Evolutionary conservation across 1,284 basidiomycete species (phyloP), one percentile per base, ranked within the genome.

Genomic region (Leccinum fallax): DNA sequence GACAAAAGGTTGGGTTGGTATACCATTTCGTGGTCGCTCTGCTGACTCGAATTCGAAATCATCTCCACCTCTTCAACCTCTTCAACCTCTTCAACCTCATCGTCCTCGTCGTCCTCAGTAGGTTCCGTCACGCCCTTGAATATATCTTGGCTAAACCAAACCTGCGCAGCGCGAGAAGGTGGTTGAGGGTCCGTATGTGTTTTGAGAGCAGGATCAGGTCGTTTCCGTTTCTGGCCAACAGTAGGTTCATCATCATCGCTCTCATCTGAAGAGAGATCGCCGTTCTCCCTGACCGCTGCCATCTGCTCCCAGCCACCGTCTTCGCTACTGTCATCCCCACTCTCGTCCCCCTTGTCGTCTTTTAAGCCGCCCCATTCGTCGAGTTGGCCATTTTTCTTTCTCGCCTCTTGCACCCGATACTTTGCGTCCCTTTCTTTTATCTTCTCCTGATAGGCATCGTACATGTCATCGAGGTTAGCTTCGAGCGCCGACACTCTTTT

Each of bases 121-220:
- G 83, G 72, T n/a, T 79, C 80, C 10, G 80, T 80, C 8, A 86
- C 69, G 55, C 83, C 82, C 30, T 86, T 86, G 81, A 99, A 99
- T 55, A 98, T 78, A 57, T 92, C 90, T 76, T 98, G 97, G 71
- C 94, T 92, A 77, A 99, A 99, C 97, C 97, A 99, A 21, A 98
- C 69, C 66, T 85, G 79, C 0, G 88, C 78, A 40, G 82, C 80
- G 52, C 81, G 80, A 66, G 81, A 87, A 2, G 75, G 65, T 62
- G 72, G 73, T 4, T 79, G 77, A n/a, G 81, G 71, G 36, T 81
- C 73, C 65, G 64, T 73, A 71, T 71, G 83, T 76, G 73, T 70
- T 30, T 79, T 82, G 32, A 74, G 69, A 48, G 66, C 60, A 21
- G 67, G 73, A 32, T 78, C 78, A 54, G 75, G 75, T 71, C 71